Percentiles rank a stretch among this genome's conserved stretches.
Conservation (phyloP, 1,139 yeast genomes). For the Yamadazyma blattariae region DNA sequence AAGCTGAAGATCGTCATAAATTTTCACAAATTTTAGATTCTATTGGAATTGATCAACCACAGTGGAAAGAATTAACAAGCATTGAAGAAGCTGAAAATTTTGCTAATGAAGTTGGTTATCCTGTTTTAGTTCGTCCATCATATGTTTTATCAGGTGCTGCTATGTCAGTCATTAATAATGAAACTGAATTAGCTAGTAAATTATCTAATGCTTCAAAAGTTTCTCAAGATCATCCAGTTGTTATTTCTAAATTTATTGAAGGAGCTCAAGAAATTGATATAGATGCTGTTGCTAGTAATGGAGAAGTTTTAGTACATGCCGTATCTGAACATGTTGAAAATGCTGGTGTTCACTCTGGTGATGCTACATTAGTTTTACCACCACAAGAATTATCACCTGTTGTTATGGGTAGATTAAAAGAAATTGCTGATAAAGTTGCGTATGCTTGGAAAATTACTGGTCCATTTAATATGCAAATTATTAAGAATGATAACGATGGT, state of each 20-base stretch:
- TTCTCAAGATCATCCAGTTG: conserved; percentile 95
- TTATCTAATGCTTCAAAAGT: conserved; percentile 87
- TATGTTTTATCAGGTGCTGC: conserved; percentile 98
- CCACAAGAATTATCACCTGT: conserved; percentile 71
- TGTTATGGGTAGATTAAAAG: conserved; percentile 63
- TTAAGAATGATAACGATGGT: conserved; percentile 57
- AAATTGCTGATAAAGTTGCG: conserved; percentile 89
- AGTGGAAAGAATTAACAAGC: conserved; percentile 93
- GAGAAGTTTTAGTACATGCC: conserved; percentile 88
- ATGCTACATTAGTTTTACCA: conserved; percentile 91
- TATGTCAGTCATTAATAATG: conserved; percentile 85
- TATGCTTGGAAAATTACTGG: conserved; percentile 94
- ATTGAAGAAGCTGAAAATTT: conserved; percentile 80
- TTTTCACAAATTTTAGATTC: conserved; percentile 92
- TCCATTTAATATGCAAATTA: conserved; percentile 97
- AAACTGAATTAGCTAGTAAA: conserved; percentile 75
- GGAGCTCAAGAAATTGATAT: conserved; percentile 97
- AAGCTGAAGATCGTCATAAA: conserved; percentile 98
- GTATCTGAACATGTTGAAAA: conserved; percentile 97
- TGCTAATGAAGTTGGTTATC: conserved; percentile 86
- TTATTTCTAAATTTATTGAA: conserved; percentile 90
- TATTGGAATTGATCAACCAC: conserved; percentile 92
- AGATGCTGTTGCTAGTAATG: conserved; percentile 92
- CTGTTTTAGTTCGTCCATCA: conserved; percentile 96
- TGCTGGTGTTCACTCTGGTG: conserved; percentile 99